Evolutionary conservation across 495 filamentous ascomycete species (phyloP).

Genomic region (Astrothelium macrocarpum): DNA sequence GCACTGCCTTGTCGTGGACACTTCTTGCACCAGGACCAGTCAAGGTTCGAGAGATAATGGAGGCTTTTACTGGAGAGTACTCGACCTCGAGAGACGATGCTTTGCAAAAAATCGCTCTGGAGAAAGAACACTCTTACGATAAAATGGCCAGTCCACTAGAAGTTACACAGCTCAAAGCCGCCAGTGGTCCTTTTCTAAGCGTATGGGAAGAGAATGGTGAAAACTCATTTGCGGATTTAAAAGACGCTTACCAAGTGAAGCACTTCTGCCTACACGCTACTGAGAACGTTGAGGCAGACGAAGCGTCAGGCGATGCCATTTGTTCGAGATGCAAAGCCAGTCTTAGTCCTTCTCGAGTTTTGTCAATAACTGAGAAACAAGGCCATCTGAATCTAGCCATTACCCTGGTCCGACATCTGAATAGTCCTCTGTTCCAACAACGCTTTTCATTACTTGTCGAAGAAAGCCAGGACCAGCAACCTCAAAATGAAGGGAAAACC

Average conservation of each 20-base stretch:
- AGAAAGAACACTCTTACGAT: not conserved
- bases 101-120: not conserved
- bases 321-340: conserved; percentile 6
- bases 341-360: not conserved
- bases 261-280: not conserved
- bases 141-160: conserved; percentile 1
- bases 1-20: conserved; percentile 1
- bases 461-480: not conserved
- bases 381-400: conserved; percentile 8
- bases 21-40: not conserved
- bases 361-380: conserved; percentile 4
- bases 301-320: not conserved
- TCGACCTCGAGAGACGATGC: not conserved
- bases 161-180: not conserved
- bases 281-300: not conserved
- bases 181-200: conserved; percentile 6
- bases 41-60: conserved; percentile 1
- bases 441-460: not conserved
- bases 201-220: not conserved
- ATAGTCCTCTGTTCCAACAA: conserved; percentile 3
- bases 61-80: not conserved
- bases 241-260: not conserved
- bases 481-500: not conserved
- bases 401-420: not conserved
- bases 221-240: not conserved